Evolutionary conservation across 2,329 filamentous ascomycete genomes (phyloP).

Genomic region (Sphaceloma murrayae): DNA sequence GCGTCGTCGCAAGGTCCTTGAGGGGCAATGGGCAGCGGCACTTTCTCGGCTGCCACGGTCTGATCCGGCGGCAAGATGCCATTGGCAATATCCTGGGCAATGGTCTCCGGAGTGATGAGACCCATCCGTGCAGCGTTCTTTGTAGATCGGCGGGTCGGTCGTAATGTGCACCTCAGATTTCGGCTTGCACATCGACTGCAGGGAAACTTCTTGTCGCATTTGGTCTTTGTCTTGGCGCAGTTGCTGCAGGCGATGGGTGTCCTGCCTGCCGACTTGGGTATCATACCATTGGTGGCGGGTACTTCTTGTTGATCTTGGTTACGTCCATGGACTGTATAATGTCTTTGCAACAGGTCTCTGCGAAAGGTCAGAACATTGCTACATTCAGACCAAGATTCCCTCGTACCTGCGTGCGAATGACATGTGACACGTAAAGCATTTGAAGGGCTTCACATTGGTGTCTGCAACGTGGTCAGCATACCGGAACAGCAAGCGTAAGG

Average conservation of each 20-base stretch:
- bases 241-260: conserved; percentile 46
- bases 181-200: conserved; percentile 43
- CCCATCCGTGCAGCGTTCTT: conserved; percentile 34
- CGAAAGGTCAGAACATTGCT: conserved; percentile 17
- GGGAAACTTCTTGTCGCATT: conserved; percentile 47
- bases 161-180: conserved; percentile 40
- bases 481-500: background rate
- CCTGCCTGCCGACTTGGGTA: conserved; percentile 43
- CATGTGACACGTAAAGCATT: conserved; percentile 47
- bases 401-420: conserved; percentile 42
- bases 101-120: conserved; percentile 22
- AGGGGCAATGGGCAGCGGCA: conserved; percentile 19
- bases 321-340: conserved; percentile 44
- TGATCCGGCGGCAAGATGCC: conserved; percentile 19
- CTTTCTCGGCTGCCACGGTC: conserved; percentile 20
- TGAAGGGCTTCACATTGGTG: conserved; percentile 47
- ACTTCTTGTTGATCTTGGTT: conserved; percentile 42
- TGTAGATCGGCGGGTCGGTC: conserved; percentile 40
- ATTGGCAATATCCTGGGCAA: conserved; percentile 20
- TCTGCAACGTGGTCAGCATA: conserved; percentile 27
- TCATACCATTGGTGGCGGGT: conserved; percentile 40
- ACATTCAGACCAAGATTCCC: conserved; percentile 11
- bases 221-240: conserved; percentile 46
- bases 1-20: background rate
- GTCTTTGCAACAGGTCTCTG: conserved; percentile 43